Percentiles rank a stretch among this genome's conserved stretches.
Evolutionary conservation across 225 moss, liverwort and hornwort genomes (phyloP).

Genomic region (Climacium dendroides): DNA sequence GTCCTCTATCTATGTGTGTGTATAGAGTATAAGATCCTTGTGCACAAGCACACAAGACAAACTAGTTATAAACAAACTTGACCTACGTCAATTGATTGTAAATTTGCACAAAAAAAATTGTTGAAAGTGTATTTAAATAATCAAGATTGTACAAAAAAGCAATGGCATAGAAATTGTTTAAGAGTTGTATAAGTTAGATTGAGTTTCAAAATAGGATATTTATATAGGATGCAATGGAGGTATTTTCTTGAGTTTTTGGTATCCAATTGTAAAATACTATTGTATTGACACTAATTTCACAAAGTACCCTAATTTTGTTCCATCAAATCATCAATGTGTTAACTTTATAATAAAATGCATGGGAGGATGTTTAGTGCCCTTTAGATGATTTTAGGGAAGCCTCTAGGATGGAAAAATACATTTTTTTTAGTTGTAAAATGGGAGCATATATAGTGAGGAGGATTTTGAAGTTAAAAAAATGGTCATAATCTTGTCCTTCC

Average conservation of each 20-base stretch:
- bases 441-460: too few relatives aligned
- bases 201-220: neutral
- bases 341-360: neutral
- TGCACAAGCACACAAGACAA: neutral
- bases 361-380: fast-evolving
- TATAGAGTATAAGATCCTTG: neutral
- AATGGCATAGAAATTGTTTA: neutral
- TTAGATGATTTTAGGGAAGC: neutral
- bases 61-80: neutral
- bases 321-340: neutral
- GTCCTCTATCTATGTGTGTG: fast-evolving
- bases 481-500: too few relatives aligned
- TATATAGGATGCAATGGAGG: fast-evolving
- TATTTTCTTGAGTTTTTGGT: fast-evolving
- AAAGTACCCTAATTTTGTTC: fast-evolving
- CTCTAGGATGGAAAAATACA: too few relatives aligned
- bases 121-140: neutral
- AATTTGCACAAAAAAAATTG: fast-evolving
- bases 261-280: neutral
- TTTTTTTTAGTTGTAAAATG: too few relatives aligned
- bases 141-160: neutral
- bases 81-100: neutral
- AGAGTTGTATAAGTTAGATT: neutral
- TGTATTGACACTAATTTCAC: neutral
- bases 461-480: too few relatives aligned